phyloP scores from a whole-genome alignment of 2,329 filamentous ascomycete genomes.

The Arthrobotrys iridis region DNA sequence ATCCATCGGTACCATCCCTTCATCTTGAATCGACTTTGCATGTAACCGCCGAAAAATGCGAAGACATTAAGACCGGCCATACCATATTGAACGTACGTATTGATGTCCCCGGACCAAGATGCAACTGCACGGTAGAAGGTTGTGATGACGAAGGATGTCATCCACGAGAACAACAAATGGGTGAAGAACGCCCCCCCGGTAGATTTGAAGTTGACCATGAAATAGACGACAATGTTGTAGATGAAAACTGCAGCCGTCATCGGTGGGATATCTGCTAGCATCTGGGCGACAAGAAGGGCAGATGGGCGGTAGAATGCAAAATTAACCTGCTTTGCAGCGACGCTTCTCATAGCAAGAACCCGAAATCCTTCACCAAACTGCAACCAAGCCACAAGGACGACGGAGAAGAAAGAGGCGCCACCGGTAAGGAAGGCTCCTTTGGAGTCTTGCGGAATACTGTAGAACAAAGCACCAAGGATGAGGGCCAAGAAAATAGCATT shows the following conservation, averaged over 20 bases:
- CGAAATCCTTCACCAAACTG: conserved; percentile 82
- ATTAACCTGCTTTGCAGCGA: conserved; percentile 74
- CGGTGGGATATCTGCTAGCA: conserved; percentile 72
- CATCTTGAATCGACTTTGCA: conserved; percentile 71
- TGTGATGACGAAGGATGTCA: conserved; percentile 71
- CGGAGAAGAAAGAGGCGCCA: conserved; percentile 73
- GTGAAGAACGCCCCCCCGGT: conserved; percentile 71
- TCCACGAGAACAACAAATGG: conserved; percentile 60
- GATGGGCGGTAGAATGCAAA: conserved; percentile 77
- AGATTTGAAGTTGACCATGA: conserved; percentile 70
- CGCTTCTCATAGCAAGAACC: conserved; percentile 73
- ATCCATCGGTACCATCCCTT: conserved; percentile 68
- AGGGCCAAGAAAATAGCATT: conserved; percentile 79
- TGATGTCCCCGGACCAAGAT: conserved; percentile 71
- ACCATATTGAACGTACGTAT: conserved; percentile 73
- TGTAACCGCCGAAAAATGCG: conserved; percentile 73
- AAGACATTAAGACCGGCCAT: conserved; percentile 72
- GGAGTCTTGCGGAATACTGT: conserved; percentile 71
- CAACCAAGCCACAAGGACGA: conserved; percentile 75
- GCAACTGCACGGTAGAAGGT: conserved; percentile 75
- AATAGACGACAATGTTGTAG: conserved; percentile 73
- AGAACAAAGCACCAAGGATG: conserved; percentile 82
- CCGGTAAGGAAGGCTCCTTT: conserved; percentile 72
- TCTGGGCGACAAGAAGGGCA: conserved; percentile 71
- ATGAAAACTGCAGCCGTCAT: conserved; percentile 69